These are phyloP conservation scores for Lactifluus piperatus DNA, from an alignment of 768 basidiomycete species.

Conservation along the genomic window DNA sequence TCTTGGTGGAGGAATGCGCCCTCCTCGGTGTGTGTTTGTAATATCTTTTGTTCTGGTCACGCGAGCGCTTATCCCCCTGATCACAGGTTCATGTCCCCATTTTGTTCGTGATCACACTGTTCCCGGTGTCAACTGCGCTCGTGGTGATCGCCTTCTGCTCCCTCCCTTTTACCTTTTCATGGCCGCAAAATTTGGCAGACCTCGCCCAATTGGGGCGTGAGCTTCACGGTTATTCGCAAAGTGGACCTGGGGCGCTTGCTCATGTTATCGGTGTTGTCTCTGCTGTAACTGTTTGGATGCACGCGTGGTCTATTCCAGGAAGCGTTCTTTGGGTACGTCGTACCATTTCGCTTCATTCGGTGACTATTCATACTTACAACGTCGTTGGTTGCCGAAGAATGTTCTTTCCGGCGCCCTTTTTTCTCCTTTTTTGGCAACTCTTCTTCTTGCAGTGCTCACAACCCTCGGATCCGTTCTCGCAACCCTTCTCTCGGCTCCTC, in stretches of 20 bases:
- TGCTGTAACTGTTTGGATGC: constrained; percentile 86
- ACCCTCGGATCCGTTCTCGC: constrained; percentile 80
- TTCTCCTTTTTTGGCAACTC: constrained; percentile 71
- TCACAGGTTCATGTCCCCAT: constrained; percentile 47
- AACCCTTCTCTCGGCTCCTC: constrained; percentile 70
- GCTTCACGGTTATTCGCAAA: constrained; percentile 70
- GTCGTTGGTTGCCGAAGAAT: constrained; percentile 43
- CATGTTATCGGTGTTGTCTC: constrained; percentile 82
- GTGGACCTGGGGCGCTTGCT: constrained; percentile 48
- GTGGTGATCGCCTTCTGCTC: constrained; percentile 40
- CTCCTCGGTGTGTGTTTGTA: constrained; percentile 15
- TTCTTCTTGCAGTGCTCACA: constrained; percentile 77
- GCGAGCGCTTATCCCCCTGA: constrained; percentile 15
- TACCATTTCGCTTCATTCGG: neutral
- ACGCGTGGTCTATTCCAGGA: constrained; percentile 95
- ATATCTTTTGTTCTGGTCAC: constrained; percentile 8
- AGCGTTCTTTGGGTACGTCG: constrained; percentile 79
- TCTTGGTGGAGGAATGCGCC: constrained; percentile 16
- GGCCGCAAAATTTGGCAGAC: constrained; percentile 71
- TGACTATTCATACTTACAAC: neutral
- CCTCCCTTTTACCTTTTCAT: constrained; percentile 62
- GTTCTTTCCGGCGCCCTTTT: constrained; percentile 84
- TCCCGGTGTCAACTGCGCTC: constrained; percentile 56
- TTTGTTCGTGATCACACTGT: constrained; percentile 59
- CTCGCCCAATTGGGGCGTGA: constrained; percentile 68